phyloP scores from a whole-genome alignment of 495 filamentous ascomycete genomes.

The Xylaria curta region DNA sequence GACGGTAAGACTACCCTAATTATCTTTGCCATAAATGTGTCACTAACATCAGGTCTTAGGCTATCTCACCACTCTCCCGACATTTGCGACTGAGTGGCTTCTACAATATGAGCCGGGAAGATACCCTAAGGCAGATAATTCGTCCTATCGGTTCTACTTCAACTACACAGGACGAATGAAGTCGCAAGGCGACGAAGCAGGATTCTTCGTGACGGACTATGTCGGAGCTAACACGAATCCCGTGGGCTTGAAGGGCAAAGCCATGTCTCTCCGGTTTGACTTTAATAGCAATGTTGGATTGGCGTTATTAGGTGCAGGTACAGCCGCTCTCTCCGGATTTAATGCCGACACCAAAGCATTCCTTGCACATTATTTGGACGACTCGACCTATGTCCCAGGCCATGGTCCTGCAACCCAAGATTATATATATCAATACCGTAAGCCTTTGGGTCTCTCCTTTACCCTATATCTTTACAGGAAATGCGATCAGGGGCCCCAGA shows the following conservation, averaged over 20 bases:
- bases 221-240: neutral
- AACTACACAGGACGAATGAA: slow-evolving; percentile 3
- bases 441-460: neutral
- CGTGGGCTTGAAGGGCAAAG: neutral
- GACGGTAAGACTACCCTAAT: neutral
- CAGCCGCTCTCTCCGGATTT: neutral
- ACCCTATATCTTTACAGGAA: neutral
- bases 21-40: neutral
- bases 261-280: neutral
- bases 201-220: slow-evolving; percentile 3
- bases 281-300: neutral
- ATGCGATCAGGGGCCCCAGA: neutral
- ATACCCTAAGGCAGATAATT: neutral
- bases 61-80: neutral
- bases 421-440: neutral
- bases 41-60: neutral
- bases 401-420: neutral
- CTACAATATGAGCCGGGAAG: neutral
- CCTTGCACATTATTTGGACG: neutral
- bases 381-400: neutral
- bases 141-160: slow-evolving; percentile 5
- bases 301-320: neutral
- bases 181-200: neutral
- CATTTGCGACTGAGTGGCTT: neutral
- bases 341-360: slow-evolving; percentile 4